Conservation (phyloP, 2,329 filamentous ascomycete species). For the Ilyonectria destructans region DNA sequence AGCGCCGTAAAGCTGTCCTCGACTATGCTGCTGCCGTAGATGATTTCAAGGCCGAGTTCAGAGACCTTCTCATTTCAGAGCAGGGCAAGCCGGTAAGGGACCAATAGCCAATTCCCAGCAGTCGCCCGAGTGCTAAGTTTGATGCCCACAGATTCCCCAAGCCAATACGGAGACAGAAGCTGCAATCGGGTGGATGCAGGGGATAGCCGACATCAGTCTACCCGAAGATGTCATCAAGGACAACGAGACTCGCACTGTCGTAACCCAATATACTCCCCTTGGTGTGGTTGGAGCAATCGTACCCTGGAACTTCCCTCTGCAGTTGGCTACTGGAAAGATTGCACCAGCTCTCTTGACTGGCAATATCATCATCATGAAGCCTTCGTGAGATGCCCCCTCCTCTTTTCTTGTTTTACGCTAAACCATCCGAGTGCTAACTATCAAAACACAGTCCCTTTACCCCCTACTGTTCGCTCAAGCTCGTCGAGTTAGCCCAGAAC, state of each 20-base stretch:
- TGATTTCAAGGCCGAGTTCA: constrained; percentile 6
- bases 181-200: constrained; percentile 49
- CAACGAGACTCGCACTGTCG: constrained; percentile 49
- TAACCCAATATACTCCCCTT: constrained; percentile 57
- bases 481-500: constrained; percentile 71
- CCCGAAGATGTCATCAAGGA: constrained; percentile 59
- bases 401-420: too few species aligned
- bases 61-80: constrained; percentile 13
- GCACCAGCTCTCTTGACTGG: constrained; percentile 71
- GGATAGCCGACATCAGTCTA: constrained; percentile 51
- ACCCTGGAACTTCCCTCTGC: constrained; percentile 73
- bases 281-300: constrained; percentile 65
- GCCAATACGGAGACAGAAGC: constrained; percentile 46
- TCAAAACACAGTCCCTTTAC: constrained; percentile 63
- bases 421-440: too few species aligned
- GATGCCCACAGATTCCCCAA: constrained; percentile 48
- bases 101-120: too few species aligned
- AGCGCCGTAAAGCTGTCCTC: constrained; percentile 4
- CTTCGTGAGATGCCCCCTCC: constrained; percentile 54
- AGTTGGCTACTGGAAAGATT: constrained; percentile 69
- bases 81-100: constrained; percentile 27
- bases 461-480: constrained; percentile 72
- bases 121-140: too few species aligned
- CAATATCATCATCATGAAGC: constrained; percentile 71
- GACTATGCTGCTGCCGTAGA: constrained; percentile 8